Evolutionary conservation across 106 monocot species (phyloP).

Genomic region (Apostasia ramifera): DNA sequence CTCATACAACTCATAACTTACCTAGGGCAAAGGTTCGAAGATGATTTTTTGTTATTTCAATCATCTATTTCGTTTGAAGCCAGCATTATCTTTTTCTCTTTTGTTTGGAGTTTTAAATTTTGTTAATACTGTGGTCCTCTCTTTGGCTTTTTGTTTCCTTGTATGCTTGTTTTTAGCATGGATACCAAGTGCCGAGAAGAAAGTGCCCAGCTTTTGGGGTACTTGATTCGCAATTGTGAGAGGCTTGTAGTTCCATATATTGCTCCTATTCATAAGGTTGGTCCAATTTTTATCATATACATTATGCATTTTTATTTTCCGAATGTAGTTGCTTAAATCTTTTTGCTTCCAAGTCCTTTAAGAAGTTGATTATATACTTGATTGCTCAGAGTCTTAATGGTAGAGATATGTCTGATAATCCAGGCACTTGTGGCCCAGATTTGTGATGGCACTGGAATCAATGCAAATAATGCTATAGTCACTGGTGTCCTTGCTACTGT

Average conservation of each 20-base stretch:
- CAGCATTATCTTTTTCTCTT: background rate
- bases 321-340: background rate
- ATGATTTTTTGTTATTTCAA: background rate
- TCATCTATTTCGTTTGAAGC: background rate
- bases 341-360: background rate
- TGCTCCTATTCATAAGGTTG: slow-evolving; percentile 93
- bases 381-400: background rate
- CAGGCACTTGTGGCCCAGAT: slow-evolving; percentile 80
- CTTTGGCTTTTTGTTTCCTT: background rate
- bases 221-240: slow-evolving; percentile 82
- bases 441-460: slow-evolving; percentile 63
- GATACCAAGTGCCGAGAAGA: slow-evolving; percentile 98
- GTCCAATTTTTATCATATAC: background rate
- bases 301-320: slow-evolving; percentile 6
- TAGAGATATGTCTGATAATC: slow-evolving; percentile 5
- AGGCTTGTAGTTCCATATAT: slow-evolving; percentile 86
- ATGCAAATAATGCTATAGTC: slow-evolving; percentile 76
- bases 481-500: slow-evolving; percentile 91
- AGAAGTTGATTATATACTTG: background rate
- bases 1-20: slow-evolving; percentile 84
- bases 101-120: background rate
- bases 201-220: slow-evolving; percentile 84
- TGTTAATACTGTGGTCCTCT: background rate
- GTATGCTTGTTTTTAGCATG: slow-evolving; percentile 35
- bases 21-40: slow-evolving; percentile 67